phyloP scores from a whole-genome alignment of 192 early-diverging fungal genomes.

The Phycomyces blakesleeanus region DNA sequence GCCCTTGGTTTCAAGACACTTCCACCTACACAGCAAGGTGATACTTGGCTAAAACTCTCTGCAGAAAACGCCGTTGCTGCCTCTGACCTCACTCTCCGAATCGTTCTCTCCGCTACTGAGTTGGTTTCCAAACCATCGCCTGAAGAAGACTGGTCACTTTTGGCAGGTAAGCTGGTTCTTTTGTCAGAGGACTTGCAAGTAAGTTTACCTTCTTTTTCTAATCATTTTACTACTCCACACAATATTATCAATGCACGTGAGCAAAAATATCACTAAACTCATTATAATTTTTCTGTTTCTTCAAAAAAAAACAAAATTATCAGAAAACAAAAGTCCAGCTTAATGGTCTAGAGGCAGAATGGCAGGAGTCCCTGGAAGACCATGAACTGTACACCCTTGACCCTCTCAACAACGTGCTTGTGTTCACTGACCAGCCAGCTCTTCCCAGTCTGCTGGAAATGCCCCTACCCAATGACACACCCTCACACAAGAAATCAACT shows the following conservation, averaged over 20 bases:
- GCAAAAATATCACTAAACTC: too few species aligned
- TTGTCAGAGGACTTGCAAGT: too few species aligned
- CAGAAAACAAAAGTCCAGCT: slow-evolving; percentile 10
- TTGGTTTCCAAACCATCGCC: too few species aligned
- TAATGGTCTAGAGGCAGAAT: neutral
- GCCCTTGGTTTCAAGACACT: slow-evolving; percentile 28
- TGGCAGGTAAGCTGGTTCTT: too few species aligned
- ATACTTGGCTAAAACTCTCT: neutral
- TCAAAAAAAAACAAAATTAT: too few species aligned
- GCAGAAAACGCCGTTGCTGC: neutral
- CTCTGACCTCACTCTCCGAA: neutral
- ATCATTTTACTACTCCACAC: slow-evolving; percentile 22
- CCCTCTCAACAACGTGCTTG: slow-evolving; percentile 77
- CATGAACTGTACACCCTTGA: slow-evolving; percentile 56
- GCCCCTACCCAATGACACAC: too few species aligned
- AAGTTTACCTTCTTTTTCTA: too few species aligned
- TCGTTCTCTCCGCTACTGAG: too few species aligned
- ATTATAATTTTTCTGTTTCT: too few species aligned
- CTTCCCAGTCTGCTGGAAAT: slow-evolving; percentile 44
- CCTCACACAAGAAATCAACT: too few species aligned
- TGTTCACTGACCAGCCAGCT: slow-evolving; percentile 56
- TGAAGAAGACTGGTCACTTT: too few species aligned
- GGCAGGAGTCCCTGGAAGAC: neutral
- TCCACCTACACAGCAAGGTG: neutral
- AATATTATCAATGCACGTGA: too few species aligned